These are phyloP conservation scores for Trametes coccinea DNA, from an alignment of 768 basidiomycete species.

Conservation along the genomic window DNA sequence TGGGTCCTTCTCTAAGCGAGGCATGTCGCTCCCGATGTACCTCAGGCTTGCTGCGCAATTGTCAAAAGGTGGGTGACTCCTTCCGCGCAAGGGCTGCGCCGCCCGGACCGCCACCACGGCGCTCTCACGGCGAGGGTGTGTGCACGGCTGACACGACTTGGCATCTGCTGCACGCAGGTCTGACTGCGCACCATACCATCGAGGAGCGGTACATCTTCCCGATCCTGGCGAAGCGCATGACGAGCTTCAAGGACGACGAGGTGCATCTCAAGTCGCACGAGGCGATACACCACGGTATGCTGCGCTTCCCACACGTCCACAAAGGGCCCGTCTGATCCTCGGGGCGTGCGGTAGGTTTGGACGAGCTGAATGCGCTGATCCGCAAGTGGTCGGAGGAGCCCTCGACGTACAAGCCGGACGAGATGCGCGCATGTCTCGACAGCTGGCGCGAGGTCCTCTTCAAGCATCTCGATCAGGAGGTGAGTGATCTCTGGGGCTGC, in stretches of 20 bases:
- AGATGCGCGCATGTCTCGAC: constrained; percentile 52
- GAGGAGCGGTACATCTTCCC: constrained; percentile 57
- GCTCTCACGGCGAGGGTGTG: no score
- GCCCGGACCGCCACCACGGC: neutral
- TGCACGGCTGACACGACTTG: neutral
- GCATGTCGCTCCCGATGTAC: constrained; percentile 44
- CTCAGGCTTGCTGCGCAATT: constrained; percentile 42
- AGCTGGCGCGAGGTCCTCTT: constrained; percentile 51
- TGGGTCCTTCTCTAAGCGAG: constrained; percentile 48
- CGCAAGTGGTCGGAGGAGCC: constrained; percentile 45
- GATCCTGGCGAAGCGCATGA: constrained; percentile 48
- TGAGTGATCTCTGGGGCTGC: constrained; percentile 20
- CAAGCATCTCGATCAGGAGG: constrained; percentile 56
- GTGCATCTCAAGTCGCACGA: constrained; percentile 51
- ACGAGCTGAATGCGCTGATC: constrained; percentile 41
- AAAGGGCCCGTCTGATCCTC: neutral
- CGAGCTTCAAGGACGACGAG: constrained; percentile 45
- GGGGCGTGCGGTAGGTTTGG: constrained; percentile 41
- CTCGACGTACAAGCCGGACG: constrained; percentile 48
- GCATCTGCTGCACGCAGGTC: constrained; percentile 36
- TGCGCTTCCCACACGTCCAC: neutral
- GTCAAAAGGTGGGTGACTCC: constrained; percentile 39
- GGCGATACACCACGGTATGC: constrained; percentile 52
- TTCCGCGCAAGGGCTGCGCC: neutral
- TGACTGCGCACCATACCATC: constrained; percentile 56